Evolutionary conservation across 805 yeast species (phyloP), one percentile per base, ranked within the genome.

Genomic region (Sporopachydermia quercuum): DNA sequence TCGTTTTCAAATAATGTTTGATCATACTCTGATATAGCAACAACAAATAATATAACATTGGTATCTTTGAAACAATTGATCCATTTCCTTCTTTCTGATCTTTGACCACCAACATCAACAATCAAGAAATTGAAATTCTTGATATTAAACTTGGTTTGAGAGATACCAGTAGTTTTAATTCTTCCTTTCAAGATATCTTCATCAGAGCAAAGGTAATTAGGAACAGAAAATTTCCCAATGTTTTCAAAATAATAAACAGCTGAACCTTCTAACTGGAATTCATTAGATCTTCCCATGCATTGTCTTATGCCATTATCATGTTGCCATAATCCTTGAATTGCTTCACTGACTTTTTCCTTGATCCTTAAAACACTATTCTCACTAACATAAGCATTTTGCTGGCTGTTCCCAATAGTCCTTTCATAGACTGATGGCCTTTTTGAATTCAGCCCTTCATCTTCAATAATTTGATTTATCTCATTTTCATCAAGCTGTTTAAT

Each of bases 81-180:
- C 96, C 96, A 87, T 56, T 87, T 87, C 49, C 79, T 75, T 44
- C 96, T 68, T 56, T 87, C 96, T 15, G 84, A 74, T 44, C 96
- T 63, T 60, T 87, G 96, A 2, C 98, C 98, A 40, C 98, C 98
- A 3, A 96, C 97, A 65, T 91, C 98, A 36, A 86, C 62, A 35
- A 91, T 83, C 51, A 75, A 76, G 55, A 87, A 78, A 46, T 67
- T 72, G 37, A 75, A 69, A 5, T 75, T 73, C 38, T 65, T 64
- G 44, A 89, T 74, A 41, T 67, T 66, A 60, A 91, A 87, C 40
- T 67, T 71, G 4, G 91, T 80, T 56, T 89, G 95, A 1, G 93
- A 81, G 40, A 91, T 85, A 3, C 98, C 98, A 0, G 96, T 87
- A 11, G 98, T 89, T 60, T 89, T 87, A 50, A 91, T 83, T 27